Base-by-base conservation (phyloP, 1,284 basidiomycete genomes). In the Marasmius tenuissimus region DNA sequence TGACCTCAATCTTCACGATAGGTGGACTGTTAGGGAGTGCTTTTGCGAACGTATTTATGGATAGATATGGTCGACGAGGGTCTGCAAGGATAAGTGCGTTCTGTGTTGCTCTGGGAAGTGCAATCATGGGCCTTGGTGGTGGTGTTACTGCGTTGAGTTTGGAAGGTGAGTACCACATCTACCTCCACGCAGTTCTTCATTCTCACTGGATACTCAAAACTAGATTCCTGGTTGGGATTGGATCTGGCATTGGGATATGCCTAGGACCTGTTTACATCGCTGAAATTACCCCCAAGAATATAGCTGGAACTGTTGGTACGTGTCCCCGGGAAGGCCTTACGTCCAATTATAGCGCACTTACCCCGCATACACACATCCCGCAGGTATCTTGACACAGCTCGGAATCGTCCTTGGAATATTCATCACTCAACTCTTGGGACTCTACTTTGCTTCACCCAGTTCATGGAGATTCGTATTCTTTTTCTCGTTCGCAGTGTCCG, bases 371-470 rank as follows among this genome's bases (percentile, higher is more conserved):
- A 20, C 27, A 18, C 12, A 49, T 18, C 9, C n/a, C 12, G 34
- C 74, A 84, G 93, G 94, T 34, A 91, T 95, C 27, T 80, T 96
- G 42, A 94, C 94, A n/a, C 96, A 96, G 70, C 78, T 96, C 40
- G 89, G 85, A 34, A 93, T 96, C 69, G 93, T 95, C 38, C 70
- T 92, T 50, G 94, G 94, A 20, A 91, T 96, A 64, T 89, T 94
- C 81, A 73, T 85, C 27, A 90, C 92, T 0, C 94, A 96, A 71
- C 70, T 82, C 14, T 74, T 87, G 63, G 90, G 91, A 11, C 75
- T 92, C 38, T 75, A 76, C 57, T 77, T 91, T 56, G 85, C 91
- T 4, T 85, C 84, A 9, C 86, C 87, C 0, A 58, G 27, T 12
- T 49, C 62, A 49, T 96, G 94, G 94, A 85, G 94, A 53, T 75